A percentile compares a stretch with the other conserved stretches of the same genome.
Evolutionary conservation across 495 filamentous ascomycete species (phyloP).

Genomic region (Penicillium pulvis): DNA sequence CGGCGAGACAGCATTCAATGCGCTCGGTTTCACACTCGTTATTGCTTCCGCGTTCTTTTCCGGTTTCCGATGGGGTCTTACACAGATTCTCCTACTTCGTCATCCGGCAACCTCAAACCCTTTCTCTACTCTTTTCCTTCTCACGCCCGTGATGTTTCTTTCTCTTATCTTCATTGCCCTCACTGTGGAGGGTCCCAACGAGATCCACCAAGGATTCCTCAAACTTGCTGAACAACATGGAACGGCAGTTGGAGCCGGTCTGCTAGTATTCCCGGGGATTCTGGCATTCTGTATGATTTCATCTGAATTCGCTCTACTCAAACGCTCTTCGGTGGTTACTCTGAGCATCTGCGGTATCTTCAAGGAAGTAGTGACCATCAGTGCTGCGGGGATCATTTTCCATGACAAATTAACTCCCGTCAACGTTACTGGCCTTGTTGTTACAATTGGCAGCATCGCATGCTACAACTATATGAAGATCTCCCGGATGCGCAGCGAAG

Average conservation of each 20-base stretch:
- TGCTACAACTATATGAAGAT: slow-evolving; percentile 97
- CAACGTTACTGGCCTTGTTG: slow-evolving; percentile 83
- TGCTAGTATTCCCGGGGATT: slow-evolving; percentile 85
- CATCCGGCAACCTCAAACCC: slow-evolving; percentile 97
- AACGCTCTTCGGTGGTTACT: slow-evolving; percentile 95
- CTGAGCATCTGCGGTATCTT: slow-evolving; percentile 97
- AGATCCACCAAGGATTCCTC: slow-evolving; percentile 63
- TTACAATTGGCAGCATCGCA: slow-evolving; percentile 84
- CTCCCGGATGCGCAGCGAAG: slow-evolving; percentile 78
- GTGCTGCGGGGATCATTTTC: slow-evolving; percentile 84
- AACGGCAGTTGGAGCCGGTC: slow-evolving; percentile 48
- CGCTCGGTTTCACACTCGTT: slow-evolving; percentile 86
- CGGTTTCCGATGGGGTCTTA: slow-evolving; percentile 95
- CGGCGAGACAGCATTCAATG: slow-evolving; percentile 89
- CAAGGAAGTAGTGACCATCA: slow-evolving; percentile 98
- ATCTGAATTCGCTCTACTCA: slow-evolving; percentile 91
- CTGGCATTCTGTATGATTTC: slow-evolving; percentile 97
- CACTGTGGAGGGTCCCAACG: slow-evolving; percentile 76
- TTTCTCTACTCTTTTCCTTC: slow-evolving; percentile 95
- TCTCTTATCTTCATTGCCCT: slow-evolving; percentile 78
- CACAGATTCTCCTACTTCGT: slow-evolving; percentile 91
- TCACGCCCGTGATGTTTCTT: slow-evolving; percentile 94
- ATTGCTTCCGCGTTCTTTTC: slow-evolving; percentile 93
- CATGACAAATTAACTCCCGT: slow-evolving; percentile 85
- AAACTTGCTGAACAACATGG: slow-evolving; percentile 68